Base-by-base conservation (phyloP, 164 flowering plant species). In the Vitis labrusca region DNA sequence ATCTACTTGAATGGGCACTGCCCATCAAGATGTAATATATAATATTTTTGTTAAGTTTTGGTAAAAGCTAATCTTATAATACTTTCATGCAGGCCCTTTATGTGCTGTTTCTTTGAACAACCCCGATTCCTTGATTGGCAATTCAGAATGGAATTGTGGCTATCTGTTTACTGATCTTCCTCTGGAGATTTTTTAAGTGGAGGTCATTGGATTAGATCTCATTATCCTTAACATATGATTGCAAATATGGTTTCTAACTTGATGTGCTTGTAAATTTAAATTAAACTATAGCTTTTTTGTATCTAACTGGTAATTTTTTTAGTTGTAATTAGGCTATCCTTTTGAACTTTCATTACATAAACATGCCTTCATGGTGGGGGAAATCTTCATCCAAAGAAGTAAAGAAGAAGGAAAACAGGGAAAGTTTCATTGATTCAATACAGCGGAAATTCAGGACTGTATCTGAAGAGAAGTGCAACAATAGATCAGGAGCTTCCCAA, bases 361-460 rank as follows among this genome's bases (percentile, higher is more conserved):
- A 61, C 49, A 88, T 88, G 92, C 92, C 86, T 79, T 67, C 94
- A 63, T 91, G 95, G 95, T 94, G 97, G 97, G 81, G 89, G 10
- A 94, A 85, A 73, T 86, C 97, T 57, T 89, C 95, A 68, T 92
- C 98, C 61, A 94, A 94, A 81, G 97, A 89, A 70, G 81, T 83
- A 19, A 94, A 92, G 82, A 92, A 91, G 85, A 94, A 90, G 80
- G n/a, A 85, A 50, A 80, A 66, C 71, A 89, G 85, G 78, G 99
- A 89, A 69, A 85, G 89, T 76, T 77, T 91, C 63, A 73, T 91
- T 58, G 97, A 89, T 47, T 66, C 91, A 60, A 59, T 95, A 54
- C 89, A 89, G 37, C 81, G 92, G n/a, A 91, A 86, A 77, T 81
- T 86, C 29, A 88, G 77, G 79, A 74, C 58, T 73, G 77, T 83